Evolutionary conservation across 768 basidiomycete species (phyloP).

Genomic region (Naganishia onofrii): DNA sequence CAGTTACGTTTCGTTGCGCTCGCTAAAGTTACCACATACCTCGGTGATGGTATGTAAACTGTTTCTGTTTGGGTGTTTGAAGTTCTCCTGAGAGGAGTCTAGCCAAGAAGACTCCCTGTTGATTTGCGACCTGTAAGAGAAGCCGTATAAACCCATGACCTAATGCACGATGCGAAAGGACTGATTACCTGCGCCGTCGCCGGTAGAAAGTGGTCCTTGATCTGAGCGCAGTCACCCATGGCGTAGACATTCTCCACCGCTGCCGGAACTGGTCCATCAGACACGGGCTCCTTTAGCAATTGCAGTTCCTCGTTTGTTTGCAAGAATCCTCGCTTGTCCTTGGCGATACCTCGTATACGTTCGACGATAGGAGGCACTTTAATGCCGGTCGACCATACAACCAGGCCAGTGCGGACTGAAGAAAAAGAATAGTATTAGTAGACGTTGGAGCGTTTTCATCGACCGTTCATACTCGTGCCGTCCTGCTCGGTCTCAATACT

Average conservation of each 20-base stretch:
- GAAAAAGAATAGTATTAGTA: not conserved
- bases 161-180: not conserved
- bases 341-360: conserved; percentile 62
- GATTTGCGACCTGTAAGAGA: conserved; percentile 25
- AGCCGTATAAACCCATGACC: not conserved
- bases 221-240: conserved; percentile 72
- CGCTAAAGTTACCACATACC: conserved; percentile 7
- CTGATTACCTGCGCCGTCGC: conserved; percentile 72
- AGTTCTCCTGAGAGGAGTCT: conserved; percentile 36
- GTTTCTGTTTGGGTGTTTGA: conserved; percentile 1
- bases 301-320: conserved; percentile 64
- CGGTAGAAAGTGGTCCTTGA: conserved; percentile 61
- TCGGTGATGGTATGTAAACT: conserved; percentile 29
- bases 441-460: no score
- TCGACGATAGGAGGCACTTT: conserved; percentile 59
- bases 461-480: conserved; percentile 63
- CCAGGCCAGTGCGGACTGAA: conserved; percentile 72
- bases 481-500: conserved; percentile 46
- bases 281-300: conserved; percentile 55
- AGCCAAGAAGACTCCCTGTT: conserved; percentile 36
- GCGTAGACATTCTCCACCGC: conserved; percentile 70
- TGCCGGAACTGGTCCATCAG: conserved; percentile 53
- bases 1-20: no score
- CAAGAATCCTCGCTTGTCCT: conserved; percentile 58
- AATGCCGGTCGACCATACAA: conserved; percentile 85